phyloP scores from a whole-genome alignment of 139 green algal genomes.

The Pleodorina starrii region DNA sequence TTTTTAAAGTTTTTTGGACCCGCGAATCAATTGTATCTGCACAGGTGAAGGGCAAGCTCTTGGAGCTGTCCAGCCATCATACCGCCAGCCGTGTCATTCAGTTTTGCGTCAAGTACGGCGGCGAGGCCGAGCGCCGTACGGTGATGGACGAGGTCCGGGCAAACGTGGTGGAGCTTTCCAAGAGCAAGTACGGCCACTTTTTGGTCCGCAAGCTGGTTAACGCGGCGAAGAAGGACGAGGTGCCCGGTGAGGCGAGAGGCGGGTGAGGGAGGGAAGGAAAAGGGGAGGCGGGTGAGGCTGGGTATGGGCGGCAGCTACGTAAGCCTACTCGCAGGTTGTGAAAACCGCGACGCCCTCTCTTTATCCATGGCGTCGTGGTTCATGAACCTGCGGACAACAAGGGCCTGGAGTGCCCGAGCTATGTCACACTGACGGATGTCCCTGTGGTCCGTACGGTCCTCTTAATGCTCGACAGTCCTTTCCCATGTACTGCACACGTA shows the following conservation, averaged over 20 bases:
- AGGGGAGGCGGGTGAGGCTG: too few relatives aligned
- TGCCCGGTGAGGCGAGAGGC: slow-evolving; percentile 65
- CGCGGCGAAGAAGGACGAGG: slow-evolving; percentile 73
- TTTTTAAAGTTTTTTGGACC: too few relatives aligned
- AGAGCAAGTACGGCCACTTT: slow-evolving; percentile 89
- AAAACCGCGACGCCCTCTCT: slow-evolving; percentile 55
- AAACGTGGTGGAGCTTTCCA: slow-evolving; percentile 80
- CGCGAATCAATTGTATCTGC: not conserved
- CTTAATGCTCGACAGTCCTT: slow-evolving; percentile 39
- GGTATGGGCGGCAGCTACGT: not conserved
- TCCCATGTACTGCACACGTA: too few relatives aligned
- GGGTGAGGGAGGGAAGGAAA: too few relatives aligned
- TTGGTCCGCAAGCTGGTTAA: slow-evolving; percentile 88
- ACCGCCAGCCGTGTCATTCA: slow-evolving; percentile 89
- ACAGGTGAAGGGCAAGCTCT: slow-evolving; percentile 72
- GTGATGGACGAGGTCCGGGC: slow-evolving; percentile 81
- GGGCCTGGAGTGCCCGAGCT: slow-evolving; percentile 41
- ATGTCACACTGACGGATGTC: slow-evolving; percentile 61
- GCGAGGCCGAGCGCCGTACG: slow-evolving; percentile 53
- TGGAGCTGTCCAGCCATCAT: slow-evolving; percentile 83
- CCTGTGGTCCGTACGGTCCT: slow-evolving; percentile 31
- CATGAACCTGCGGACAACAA: slow-evolving; percentile 77
- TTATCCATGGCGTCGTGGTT: slow-evolving; percentile 48
- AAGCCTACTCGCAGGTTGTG: slow-evolving; percentile 52
- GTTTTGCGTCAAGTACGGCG: slow-evolving; percentile 85